A percentile compares a stretch with the other conserved stretches of the same genome.
These are phyloP conservation scores for Aquilaria yunnanensis DNA, from an alignment of 345 rosid genomes.

Conservation along the genomic window DNA sequence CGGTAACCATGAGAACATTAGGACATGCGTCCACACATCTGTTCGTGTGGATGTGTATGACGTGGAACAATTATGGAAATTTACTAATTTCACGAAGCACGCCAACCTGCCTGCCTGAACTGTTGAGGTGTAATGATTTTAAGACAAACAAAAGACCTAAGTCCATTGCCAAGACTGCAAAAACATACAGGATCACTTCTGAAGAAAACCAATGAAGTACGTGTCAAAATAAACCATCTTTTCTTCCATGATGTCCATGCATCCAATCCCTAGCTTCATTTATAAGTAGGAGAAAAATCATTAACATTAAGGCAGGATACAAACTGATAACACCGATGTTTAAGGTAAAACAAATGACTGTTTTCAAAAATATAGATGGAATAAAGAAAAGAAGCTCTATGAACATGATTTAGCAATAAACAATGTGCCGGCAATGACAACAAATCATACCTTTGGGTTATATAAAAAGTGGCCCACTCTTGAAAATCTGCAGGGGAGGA, in stretches of 20 bases:
- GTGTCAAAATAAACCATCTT: conserved; percentile 67
- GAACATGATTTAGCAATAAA: no score
- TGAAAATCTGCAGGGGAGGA: conserved; percentile 56
- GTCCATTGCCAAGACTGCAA: conserved; percentile 5
- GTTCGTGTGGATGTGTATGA: neutral
- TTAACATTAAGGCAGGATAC: no score
- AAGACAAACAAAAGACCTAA: neutral
- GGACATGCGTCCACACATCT: no score
- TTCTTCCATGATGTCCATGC: conserved; percentile 78
- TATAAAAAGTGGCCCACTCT: conserved; percentile 76
- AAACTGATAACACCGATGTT: no score
- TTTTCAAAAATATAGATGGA: neutral
- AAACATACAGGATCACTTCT: conserved; percentile 70
- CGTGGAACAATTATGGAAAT: neutral
- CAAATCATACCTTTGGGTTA: conserved; percentile 67
- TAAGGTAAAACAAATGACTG: neutral
- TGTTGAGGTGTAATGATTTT: conserved; percentile 52
- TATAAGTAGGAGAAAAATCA: neutral
- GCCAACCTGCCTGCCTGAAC: conserved; percentile 99
- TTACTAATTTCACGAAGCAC: conserved; percentile 28
- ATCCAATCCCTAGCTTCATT: conserved; percentile 46
- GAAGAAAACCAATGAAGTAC: conserved; percentile 70
- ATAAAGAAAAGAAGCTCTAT: neutral
- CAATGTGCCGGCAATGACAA: no score
- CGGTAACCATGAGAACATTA: no score